Conservation (phyloP, 768 basidiomycete species). For the Tricholoma furcatifolium region DNA sequence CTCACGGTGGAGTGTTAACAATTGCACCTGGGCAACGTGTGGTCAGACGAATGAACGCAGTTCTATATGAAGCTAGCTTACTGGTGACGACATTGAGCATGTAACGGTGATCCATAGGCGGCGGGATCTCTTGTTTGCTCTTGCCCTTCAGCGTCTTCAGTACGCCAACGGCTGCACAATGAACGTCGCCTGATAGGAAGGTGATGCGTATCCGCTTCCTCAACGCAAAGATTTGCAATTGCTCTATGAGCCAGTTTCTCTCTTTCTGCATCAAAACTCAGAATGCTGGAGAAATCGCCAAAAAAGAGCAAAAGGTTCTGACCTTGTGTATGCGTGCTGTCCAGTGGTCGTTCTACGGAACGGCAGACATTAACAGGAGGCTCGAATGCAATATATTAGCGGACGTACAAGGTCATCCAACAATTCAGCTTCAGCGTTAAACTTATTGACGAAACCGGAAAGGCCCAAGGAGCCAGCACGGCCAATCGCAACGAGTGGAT, state of each 20-base stretch:
- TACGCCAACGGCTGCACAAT: conserved; percentile 82
- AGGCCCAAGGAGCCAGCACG: conserved; percentile 65
- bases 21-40: conserved; percentile 63
- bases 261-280: conserved; percentile 56
- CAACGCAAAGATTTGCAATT: conserved; percentile 72
- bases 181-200: conserved; percentile 92
- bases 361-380: background rate
- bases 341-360: conserved; percentile 84
- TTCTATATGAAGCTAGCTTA: conserved; percentile 28
- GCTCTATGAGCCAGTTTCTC: conserved; percentile 83
- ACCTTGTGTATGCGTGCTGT: conserved; percentile 81
- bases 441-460: conserved; percentile 83
- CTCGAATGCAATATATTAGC: background rate
- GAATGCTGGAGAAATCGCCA: background rate
- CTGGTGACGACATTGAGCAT: conserved; percentile 91
- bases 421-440: conserved; percentile 90
- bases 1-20: conserved; percentile 89
- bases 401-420: conserved; percentile 81
- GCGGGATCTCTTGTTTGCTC: conserved; percentile 44
- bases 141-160: conserved; percentile 66
- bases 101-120: conserved; percentile 71
- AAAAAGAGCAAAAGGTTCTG: background rate
- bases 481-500: conserved; percentile 79
- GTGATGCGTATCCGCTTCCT: conserved; percentile 69
- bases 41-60: background rate